Evolutionary conservation across 2,329 filamentous ascomycete species (phyloP).

Genomic region (Apiospora aurea): DNA sequence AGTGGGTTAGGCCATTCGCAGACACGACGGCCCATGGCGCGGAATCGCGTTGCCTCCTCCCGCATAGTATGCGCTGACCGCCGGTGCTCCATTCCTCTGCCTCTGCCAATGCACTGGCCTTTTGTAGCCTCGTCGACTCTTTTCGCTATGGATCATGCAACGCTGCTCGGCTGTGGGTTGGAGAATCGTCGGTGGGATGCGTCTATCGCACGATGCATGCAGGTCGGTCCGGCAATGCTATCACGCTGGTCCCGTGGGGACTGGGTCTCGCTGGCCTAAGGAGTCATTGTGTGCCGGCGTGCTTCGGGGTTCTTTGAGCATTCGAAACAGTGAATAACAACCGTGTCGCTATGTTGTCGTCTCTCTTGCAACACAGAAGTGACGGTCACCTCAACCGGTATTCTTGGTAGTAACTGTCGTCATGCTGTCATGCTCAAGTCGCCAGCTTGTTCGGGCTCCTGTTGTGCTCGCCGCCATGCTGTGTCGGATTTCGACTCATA

Average conservation of each 20-base stretch:
- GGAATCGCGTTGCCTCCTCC: neutral
- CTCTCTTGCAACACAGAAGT: neutral
- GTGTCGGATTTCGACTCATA: too few species aligned
- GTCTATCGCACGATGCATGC: neutral
- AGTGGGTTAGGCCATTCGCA: too few species aligned
- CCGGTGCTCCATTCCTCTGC: neutral
- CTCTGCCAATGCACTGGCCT: conserved; percentile 6
- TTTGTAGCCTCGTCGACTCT: neutral
- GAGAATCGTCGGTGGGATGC: neutral
- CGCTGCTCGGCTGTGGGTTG: neutral
- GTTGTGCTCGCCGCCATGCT: too few species aligned
- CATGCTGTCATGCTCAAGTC: too few species aligned
- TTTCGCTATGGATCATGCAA: neutral
- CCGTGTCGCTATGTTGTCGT: neutral
- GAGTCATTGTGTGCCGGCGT: neutral
- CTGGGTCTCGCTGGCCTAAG: neutral
- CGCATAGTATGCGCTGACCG: neutral
- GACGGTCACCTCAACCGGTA: neutral
- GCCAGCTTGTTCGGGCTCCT: too few species aligned
- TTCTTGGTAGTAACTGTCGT: neutral
- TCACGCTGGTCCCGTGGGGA: neutral
- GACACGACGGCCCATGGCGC: too few species aligned
- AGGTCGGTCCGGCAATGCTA: neutral
- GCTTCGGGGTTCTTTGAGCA: neutral
- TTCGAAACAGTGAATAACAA: neutral